These are phyloP conservation scores for Torulaspora delbrueckii DNA, from an alignment of 805 yeast species.

Conservation along the genomic window DNA sequence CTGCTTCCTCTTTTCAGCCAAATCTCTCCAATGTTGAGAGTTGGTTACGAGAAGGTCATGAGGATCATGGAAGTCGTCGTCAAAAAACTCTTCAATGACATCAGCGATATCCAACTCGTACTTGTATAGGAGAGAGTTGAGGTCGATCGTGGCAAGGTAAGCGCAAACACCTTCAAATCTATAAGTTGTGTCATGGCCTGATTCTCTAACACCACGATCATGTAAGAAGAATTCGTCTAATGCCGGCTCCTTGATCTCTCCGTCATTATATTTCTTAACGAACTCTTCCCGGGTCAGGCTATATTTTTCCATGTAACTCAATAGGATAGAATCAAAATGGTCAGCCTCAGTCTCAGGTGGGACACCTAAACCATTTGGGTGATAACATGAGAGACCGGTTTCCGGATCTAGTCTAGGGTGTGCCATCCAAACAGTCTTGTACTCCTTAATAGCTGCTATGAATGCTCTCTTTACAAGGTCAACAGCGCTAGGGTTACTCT, in stretches of 20 bases:
- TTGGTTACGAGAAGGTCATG: constrained; percentile 41
- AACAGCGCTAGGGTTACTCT: constrained; percentile 44
- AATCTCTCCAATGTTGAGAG: constrained; percentile 55
- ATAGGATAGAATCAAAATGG: constrained; percentile 71
- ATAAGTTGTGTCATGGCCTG: constrained; percentile 93
- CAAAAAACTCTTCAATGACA: constrained; percentile 52
- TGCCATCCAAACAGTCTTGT: constrained; percentile 71
- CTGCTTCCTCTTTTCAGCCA: constrained; percentile 50
- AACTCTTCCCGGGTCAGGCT: constrained; percentile 56
- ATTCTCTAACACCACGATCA: constrained; percentile 92
- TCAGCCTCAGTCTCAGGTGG: constrained; percentile 95
- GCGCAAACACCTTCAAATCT: constrained; percentile 89
- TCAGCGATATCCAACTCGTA: constrained; percentile 81
- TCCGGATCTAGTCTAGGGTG: constrained; percentile 65
- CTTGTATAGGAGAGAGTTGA: constrained; percentile 79
- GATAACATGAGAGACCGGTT: constrained; percentile 83
- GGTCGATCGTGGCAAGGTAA: constrained; percentile 81
- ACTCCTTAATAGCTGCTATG: constrained; percentile 81
- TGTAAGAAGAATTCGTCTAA: constrained; percentile 84
- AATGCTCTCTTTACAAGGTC: constrained; percentile 63
- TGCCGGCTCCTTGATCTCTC: constrained; percentile 65
- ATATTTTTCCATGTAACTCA: constrained; percentile 64
- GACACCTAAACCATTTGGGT: constrained; percentile 86
- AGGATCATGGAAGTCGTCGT: constrained; percentile 41
- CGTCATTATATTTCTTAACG: constrained; percentile 61